A percentile compares a stretch with the other conserved stretches of the same genome.
phyloP scores from a whole-genome alignment of 2,329 filamentous ascomycete genomes.

The Alternaria arborescens region DNA sequence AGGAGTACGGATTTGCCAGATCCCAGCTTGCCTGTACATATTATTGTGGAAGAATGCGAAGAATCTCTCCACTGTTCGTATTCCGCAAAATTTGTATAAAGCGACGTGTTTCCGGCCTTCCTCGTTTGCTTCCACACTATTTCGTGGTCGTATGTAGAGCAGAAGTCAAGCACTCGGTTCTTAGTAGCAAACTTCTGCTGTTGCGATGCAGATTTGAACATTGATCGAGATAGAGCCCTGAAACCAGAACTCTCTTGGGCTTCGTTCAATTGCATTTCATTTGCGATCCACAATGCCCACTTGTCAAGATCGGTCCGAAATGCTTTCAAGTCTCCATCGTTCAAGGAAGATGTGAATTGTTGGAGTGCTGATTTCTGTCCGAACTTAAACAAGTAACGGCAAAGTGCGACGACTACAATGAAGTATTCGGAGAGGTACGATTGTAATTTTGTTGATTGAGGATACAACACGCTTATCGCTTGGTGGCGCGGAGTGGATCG shows the following conservation, averaged over 20 bases:
- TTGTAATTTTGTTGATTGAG: constrained; percentile 50
- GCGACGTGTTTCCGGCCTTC: constrained; percentile 51
- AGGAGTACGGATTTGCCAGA: constrained; percentile 58
- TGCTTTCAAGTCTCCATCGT: constrained; percentile 43
- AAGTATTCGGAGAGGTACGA: constrained; percentile 53
- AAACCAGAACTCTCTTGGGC: constrained; percentile 38
- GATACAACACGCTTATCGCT: constrained; percentile 52
- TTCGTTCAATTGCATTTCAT: constrained; percentile 43
- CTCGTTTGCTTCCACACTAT: constrained; percentile 54
- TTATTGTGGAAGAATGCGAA: constrained; percentile 38
- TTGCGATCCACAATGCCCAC: constrained; percentile 51
- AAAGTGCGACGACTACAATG: constrained; percentile 52
- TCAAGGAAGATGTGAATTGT: constrained; percentile 44
- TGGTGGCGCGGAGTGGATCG: constrained; percentile 53
- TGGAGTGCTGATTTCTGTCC: constrained; percentile 45
- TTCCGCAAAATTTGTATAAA: constrained; percentile 27
- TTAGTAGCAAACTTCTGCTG: constrained; percentile 28
- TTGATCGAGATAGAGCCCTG: constrained; percentile 26
- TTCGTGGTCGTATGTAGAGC: constrained; percentile 54
- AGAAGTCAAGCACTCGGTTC: constrained; percentile 49
- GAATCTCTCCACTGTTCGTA: constrained; percentile 44
- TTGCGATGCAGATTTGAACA: constrained; percentile 23
- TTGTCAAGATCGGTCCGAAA: constrained; percentile 47
- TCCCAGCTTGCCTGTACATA: constrained; percentile 54
- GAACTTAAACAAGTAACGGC: constrained; percentile 47